phyloP scores from a whole-genome alignment of 2,329 filamentous ascomycete genomes.

The Xylariaceae sp. region DNA sequence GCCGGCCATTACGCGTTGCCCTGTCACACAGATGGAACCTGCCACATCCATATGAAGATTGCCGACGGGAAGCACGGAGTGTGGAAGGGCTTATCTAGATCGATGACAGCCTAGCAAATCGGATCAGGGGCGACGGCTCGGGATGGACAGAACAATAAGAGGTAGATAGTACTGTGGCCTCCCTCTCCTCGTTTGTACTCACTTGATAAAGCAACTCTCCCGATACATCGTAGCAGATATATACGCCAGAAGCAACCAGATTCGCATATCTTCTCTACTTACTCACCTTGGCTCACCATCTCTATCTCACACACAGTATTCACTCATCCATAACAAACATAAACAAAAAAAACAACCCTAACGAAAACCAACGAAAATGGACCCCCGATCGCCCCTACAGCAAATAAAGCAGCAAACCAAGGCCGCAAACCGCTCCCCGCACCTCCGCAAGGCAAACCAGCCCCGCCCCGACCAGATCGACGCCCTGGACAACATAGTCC shows the following conservation, averaged over 20 bases:
- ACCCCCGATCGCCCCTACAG: slow-evolving; percentile 63
- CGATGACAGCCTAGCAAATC: not conserved
- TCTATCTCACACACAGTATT: not conserved
- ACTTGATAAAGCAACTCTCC: too few species aligned
- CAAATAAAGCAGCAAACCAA: slow-evolving; percentile 60
- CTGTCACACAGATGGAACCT: not conserved
- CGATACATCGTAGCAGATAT: too few species aligned
- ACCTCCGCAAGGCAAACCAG: slow-evolving; percentile 61
- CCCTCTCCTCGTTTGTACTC: not conserved
- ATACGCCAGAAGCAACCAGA: too few species aligned
- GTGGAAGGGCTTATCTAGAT: not conserved
- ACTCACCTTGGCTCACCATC: too few species aligned
- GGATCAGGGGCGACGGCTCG: not conserved
- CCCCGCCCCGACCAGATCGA: slow-evolving; percentile 77
- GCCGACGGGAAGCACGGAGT: not conserved
- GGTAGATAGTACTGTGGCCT: too few species aligned
- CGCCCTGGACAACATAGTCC: slow-evolving; percentile 62
- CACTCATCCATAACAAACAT: not conserved
- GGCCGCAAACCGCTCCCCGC: slow-evolving; percentile 61
- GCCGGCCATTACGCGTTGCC: slow-evolving; percentile 9
- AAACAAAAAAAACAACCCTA: not conserved
- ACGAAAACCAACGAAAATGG: slow-evolving; percentile 5
- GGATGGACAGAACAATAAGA: too few species aligned
- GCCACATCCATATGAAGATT: not conserved
- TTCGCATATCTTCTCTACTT: too few species aligned